Evolutionary conservation across 345 rosid genomes (phyloP).

Genomic region (Salix arbutifolia): DNA sequence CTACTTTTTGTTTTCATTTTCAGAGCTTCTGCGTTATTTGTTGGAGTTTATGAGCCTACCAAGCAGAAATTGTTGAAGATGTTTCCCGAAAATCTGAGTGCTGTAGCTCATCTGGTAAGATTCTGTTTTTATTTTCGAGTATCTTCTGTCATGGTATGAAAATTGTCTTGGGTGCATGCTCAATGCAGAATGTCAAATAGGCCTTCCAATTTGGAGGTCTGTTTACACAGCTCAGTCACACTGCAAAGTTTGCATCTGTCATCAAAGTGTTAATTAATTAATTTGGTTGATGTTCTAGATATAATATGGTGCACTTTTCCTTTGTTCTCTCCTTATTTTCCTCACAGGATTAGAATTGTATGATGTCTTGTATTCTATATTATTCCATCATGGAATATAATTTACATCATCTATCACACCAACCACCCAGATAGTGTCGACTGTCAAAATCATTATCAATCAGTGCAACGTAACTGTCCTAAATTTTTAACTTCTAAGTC

Average conservation of each 20-base stretch:
- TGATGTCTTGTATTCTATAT: background rate
- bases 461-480: too few relatives aligned
- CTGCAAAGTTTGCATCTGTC: background rate
- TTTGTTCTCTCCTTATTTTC: background rate
- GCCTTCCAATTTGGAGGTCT: background rate
- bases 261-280: background rate
- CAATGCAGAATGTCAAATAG: background rate
- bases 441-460: too few relatives aligned
- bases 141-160: background rate
- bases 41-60: slow-evolving; percentile 92
- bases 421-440: background rate
- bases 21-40: slow-evolving; percentile 94
- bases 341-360: background rate
- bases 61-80: slow-evolving; percentile 76
- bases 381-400: background rate
- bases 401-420: background rate
- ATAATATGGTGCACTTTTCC: background rate
- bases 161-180: background rate
- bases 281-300: background rate
- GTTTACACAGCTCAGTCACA: background rate
- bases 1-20: background rate
- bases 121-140: background rate
- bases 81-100: slow-evolving; percentile 80
- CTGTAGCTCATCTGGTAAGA: slow-evolving; percentile 78
- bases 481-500: too few relatives aligned